Percentiles rank a stretch among this genome's conserved stretches.
Evolutionary conservation across 495 filamentous ascomycete genomes (phyloP).

Genomic region (Penicillium fimorum): DNA sequence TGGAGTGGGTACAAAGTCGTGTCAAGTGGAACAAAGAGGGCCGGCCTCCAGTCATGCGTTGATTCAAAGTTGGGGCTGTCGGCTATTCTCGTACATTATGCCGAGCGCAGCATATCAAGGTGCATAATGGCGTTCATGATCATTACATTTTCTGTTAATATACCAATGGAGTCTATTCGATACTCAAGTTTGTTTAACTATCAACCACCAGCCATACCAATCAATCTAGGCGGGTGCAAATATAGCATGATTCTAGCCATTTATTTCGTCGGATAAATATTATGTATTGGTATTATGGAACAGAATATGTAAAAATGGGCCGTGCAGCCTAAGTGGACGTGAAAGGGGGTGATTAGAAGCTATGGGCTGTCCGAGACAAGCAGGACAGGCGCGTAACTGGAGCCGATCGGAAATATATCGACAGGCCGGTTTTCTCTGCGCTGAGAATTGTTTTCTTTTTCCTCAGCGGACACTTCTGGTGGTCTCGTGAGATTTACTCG

Average conservation of each 20-base stretch:
- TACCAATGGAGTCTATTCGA: slow-evolving; percentile 22
- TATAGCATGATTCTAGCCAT: not conserved
- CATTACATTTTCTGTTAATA: slow-evolving; percentile 22
- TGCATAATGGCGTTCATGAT: slow-evolving; percentile 25
- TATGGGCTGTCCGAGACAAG: not conserved
- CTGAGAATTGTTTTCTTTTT: not conserved
- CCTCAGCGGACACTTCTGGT: slow-evolving; percentile 14
- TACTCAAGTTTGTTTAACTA: not conserved
- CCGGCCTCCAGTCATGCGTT: slow-evolving; percentile 90
- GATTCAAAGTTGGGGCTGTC: slow-evolving; percentile 16
- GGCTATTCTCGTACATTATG: slow-evolving; percentile 1
- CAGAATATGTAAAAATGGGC: not conserved
- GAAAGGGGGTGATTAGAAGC: not conserved
- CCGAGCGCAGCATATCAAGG: slow-evolving; percentile 5
- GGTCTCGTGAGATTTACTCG: slow-evolving; percentile 20
- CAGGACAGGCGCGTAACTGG: no score
- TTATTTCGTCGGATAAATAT: not conserved
- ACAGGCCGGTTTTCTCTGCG: not conserved
- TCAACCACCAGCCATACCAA: not conserved
- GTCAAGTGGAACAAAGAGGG: slow-evolving; percentile 96
- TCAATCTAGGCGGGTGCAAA: not conserved
- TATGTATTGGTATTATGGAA: not conserved
- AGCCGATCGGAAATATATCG: not conserved
- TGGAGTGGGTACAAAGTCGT: slow-evolving; percentile 88
- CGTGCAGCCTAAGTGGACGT: not conserved